These are phyloP conservation scores for Colletotrichum sublineola DNA, from an alignment of 2,329 filamentous ascomycete genomes.

Conservation along the genomic window DNA sequence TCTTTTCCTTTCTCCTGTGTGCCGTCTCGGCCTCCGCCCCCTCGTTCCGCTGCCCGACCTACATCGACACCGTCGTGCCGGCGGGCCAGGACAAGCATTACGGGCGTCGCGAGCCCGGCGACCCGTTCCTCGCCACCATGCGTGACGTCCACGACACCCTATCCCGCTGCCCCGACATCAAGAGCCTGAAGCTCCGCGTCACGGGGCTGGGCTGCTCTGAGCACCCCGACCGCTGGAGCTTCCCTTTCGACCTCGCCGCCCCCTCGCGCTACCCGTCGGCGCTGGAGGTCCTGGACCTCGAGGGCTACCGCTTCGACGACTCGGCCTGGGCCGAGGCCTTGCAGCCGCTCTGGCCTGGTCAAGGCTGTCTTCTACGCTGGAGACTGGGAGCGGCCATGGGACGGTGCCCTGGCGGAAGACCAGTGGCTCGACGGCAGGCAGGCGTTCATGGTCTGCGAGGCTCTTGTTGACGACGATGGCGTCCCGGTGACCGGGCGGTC, in stretches of 20 bases:
- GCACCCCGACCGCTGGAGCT: conserved; percentile 18
- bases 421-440: conserved; percentile 17
- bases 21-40: neutral
- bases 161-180: conserved; percentile 16
- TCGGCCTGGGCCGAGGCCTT: neutral
- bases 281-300: conserved; percentile 26
- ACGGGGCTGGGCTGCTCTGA: conserved; percentile 8
- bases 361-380: conserved; percentile 20
- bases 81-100: neutral
- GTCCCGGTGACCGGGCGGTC: neutral
- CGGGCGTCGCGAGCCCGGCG: conserved; percentile 20
- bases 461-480: neutral
- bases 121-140: conserved; percentile 25
- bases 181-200: conserved; percentile 31
- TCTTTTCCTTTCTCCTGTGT: neutral
- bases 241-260: conserved; percentile 5
- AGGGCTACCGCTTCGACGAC: conserved; percentile 27
- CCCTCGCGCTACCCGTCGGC: conserved; percentile 5
- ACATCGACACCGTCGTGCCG: conserved; percentile 30
- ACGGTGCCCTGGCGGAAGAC: neutral
- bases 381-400: conserved; percentile 17
- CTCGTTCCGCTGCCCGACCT: conserved; percentile 8
- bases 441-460: neutral
- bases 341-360: neutral
- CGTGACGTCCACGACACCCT: conserved; percentile 21